Base-by-base conservation (phyloP, 1,284 basidiomycete genomes). In the Papiliotrema flavescens region DNA sequence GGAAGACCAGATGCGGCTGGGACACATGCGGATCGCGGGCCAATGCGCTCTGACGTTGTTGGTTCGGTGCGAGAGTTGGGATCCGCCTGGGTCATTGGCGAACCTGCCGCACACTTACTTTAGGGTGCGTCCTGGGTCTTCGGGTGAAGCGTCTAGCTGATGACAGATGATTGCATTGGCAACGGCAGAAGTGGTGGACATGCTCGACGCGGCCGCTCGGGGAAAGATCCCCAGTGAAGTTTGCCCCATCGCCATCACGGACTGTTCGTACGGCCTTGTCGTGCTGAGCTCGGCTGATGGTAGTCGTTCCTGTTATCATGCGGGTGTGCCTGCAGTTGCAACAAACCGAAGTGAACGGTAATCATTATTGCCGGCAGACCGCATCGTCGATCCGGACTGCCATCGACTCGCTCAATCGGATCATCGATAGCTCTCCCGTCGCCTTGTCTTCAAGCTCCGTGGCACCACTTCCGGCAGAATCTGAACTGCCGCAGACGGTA, bases 91-190 rank as follows among this genome's bases (percentile, higher is more conserved):
- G 24, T 60, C 61, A 32, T 42, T 73, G 15, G 53, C 57, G 6
- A 63, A 65, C 48, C 55, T 73, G 11, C 65, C 65, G 2, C 64
- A 65, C 22, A 62, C 62, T 15, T 69, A 69, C 40, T 55, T 68
- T 19, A 47, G 53, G 2, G 65, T 69, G 34, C 61, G 65, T 62
- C 28, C 11, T 5, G 5, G 28, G 5, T 1, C 13, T 1, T 5
- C 11, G 39, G 51, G 32, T 54, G 2, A 4, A 15, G 14, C 20
- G 35, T 20, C 36, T 19, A 47, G 20, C 36, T 41, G 49, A 15
- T 19, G 19, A 14, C 47, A 65, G 61, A 65, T 65, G 64, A 63
- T 60, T 11, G 51, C 56, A 0, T 45, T 61, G 2, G 60, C 63
- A 2, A 61, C 56, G 15, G 35, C n/a, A 7, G 52, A 53, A 34